Evolutionary conservation across 192 early-diverging fungal genomes (phyloP).

Genomic region (Coemansia sp.): DNA sequence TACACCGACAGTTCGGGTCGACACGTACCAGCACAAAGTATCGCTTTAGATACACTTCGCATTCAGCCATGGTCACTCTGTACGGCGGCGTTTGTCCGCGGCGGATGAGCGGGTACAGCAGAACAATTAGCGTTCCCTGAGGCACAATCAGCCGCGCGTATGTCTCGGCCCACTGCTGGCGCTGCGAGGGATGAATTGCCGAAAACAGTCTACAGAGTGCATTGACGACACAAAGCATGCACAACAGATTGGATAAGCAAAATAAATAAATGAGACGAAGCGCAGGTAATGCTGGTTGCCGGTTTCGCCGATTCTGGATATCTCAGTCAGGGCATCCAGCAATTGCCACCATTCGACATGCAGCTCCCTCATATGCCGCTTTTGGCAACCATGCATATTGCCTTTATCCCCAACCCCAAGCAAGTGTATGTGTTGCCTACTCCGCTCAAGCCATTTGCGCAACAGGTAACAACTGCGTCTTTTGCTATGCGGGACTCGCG

Average conservation of each 20-base stretch:
- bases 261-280: not conserved
- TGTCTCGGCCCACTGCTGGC: constrained; percentile 40
- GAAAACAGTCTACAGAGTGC: constrained; percentile 39
- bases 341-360: not conserved
- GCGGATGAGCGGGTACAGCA: constrained; percentile 43
- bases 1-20: constrained; percentile 43
- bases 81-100: constrained; percentile 36
- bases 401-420: not conserved
- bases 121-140: constrained; percentile 46
- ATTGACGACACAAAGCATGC: not conserved
- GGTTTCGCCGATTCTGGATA: constrained; percentile 1
- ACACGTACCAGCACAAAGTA: constrained; percentile 51
- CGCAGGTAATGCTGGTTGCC: not conserved
- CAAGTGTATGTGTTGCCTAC: not conserved
- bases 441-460: constrained; percentile 1
- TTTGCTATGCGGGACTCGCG: not conserved
- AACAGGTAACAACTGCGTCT: not conserved
- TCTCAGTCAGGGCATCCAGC: not conserved
- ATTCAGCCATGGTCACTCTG: constrained; percentile 47
- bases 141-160: constrained; percentile 46
- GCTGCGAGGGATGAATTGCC: constrained; percentile 42
- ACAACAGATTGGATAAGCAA: not conserved
- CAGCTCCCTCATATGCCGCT: not conserved
- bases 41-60: constrained; percentile 35
- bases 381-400: constrained; percentile 8